phyloP scores from a whole-genome alignment of 768 basidiomycete species.

The Psilocybe azurescens region DNA sequence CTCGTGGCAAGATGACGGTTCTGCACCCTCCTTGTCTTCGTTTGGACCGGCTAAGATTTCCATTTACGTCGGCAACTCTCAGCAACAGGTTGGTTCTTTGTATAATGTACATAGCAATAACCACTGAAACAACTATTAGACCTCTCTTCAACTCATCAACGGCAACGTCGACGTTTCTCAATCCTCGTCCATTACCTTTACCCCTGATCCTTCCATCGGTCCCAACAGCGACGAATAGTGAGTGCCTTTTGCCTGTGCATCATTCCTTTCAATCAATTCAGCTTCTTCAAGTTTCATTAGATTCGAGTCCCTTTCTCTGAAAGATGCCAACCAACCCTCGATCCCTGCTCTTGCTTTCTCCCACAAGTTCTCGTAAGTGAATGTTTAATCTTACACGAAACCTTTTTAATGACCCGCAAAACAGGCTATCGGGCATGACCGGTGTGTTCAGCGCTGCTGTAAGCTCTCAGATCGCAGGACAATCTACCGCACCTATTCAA shows the following conservation, averaged over 20 bases:
- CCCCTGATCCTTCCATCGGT: constrained; percentile 55
- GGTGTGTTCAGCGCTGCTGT: constrained; percentile 66
- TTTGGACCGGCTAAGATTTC: constrained; percentile 59
- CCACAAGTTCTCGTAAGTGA: constrained; percentile 72
- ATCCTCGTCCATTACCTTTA: constrained; percentile 53
- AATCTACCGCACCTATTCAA: constrained; percentile 57
- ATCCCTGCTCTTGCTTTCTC: constrained; percentile 78
- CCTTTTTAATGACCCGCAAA: background rate
- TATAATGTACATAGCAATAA: constrained; percentile 5
- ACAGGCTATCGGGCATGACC: constrained; percentile 68
- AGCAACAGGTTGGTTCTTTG: constrained; percentile 56
- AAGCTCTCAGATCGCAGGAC: constrained; percentile 62
- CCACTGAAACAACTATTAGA: constrained; percentile 35
- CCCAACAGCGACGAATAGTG: constrained; percentile 65
- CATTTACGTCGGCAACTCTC: constrained; percentile 67
- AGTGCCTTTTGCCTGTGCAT: constrained; percentile 19
- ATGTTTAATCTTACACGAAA: background rate
- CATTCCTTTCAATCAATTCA: background rate
- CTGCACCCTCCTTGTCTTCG: constrained; percentile 47
- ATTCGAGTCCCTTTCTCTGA: constrained; percentile 61
- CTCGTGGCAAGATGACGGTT: constrained; percentile 63
- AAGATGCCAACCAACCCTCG: constrained; percentile 54
- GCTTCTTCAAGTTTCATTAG: constrained; percentile 70
- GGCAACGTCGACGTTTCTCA: constrained; percentile 56
- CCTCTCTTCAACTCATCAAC: constrained; percentile 57